These are phyloP conservation scores for Hanseniaspora uvarum DNA, from an alignment of 1,139 yeast species.

Conservation along the genomic window DNA sequence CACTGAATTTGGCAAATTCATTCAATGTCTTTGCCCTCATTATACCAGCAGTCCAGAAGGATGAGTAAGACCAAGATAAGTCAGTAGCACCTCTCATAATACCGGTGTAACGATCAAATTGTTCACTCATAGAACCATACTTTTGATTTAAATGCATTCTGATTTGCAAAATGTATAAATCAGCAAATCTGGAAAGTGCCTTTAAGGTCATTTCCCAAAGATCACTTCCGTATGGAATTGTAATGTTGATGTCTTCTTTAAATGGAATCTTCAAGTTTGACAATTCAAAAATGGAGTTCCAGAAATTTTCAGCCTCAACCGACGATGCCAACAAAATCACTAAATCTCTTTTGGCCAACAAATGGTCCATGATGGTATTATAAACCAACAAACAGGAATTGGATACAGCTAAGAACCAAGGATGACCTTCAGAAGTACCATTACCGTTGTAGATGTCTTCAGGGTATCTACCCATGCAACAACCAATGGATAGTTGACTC, in stretches of 20 bases:
- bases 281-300: conserved; percentile 25
- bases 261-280: conserved; percentile 19
- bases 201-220: conserved; percentile 14
- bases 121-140: conserved; percentile 73
- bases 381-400: conserved; percentile 48
- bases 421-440: conserved; percentile 69
- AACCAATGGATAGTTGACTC: conserved; percentile 42
- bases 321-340: conserved; percentile 23
- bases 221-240: conserved; percentile 29
- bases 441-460: conserved; percentile 84
- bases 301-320: conserved; percentile 23
- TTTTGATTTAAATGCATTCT: conserved; percentile 58
- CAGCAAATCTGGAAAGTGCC: conserved; percentile 35
- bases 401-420: conserved; percentile 87
- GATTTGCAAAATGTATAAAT: conserved; percentile 45
- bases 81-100: conserved; percentile 79
- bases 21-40: conserved; percentile 15
- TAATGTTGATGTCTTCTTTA: conserved; percentile 34
- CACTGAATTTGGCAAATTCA: conserved; percentile 5
- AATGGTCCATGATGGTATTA: conserved; percentile 34
- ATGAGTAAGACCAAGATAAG: conserved; percentile 84
- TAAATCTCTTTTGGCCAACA: conserved; percentile 31
- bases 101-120: conserved; percentile 70
- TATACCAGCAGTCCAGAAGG: conserved; percentile 43
- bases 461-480: conserved; percentile 83